Evolutionary conservation across 441 rosid species (phyloP).

Genomic region (Populus hybrid): DNA sequence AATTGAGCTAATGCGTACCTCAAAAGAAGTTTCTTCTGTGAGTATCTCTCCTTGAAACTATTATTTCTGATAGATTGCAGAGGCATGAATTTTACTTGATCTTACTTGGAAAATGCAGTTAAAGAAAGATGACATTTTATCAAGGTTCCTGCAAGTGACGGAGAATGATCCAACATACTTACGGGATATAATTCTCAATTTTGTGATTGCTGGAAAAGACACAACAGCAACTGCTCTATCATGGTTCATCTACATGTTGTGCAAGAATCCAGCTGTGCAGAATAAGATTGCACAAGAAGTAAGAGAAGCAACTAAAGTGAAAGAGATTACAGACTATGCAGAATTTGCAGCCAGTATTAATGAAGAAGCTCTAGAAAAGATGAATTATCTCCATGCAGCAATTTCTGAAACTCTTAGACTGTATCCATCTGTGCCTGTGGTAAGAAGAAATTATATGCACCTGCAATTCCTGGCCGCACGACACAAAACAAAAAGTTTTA

Average conservation of each 20-base stretch:
- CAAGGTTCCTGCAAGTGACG: slow-evolving; percentile 40
- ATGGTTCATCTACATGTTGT: slow-evolving; percentile 47
- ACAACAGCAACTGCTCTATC: slow-evolving; percentile 53
- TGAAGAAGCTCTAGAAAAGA: slow-evolving; percentile 41
- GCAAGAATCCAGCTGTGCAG: slow-evolving; percentile 39
- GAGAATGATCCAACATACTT: slow-evolving; percentile 32
- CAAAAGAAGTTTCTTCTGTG: slow-evolving; percentile 30
- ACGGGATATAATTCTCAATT: slow-evolving; percentile 47
- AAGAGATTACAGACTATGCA: slow-evolving; percentile 13
- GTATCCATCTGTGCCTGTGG: slow-evolving; percentile 51
- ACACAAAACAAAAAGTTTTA: no score
- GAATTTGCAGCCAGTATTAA: slow-evolving; percentile 31
- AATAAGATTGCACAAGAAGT: slow-evolving; percentile 39
- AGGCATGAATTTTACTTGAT: not conserved
- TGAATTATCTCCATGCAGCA: slow-evolving; percentile 52
- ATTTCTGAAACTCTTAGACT: slow-evolving; percentile 51
- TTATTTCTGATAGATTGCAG: not conserved
- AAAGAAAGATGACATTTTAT: slow-evolving; percentile 44
- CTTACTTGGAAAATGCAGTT: slow-evolving; percentile 14
- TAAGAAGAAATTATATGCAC: slow-evolving; percentile 10
- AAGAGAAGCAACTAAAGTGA: slow-evolving; percentile 11
- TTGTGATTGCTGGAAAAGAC: slow-evolving; percentile 53
- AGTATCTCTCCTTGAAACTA: not conserved
- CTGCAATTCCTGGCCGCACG: not conserved
- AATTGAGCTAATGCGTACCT: slow-evolving; percentile 35